Evolutionary conservation across 2,329 filamentous ascomycete species (phyloP).

Genomic region (Neocatenulostroma microsporum): DNA sequence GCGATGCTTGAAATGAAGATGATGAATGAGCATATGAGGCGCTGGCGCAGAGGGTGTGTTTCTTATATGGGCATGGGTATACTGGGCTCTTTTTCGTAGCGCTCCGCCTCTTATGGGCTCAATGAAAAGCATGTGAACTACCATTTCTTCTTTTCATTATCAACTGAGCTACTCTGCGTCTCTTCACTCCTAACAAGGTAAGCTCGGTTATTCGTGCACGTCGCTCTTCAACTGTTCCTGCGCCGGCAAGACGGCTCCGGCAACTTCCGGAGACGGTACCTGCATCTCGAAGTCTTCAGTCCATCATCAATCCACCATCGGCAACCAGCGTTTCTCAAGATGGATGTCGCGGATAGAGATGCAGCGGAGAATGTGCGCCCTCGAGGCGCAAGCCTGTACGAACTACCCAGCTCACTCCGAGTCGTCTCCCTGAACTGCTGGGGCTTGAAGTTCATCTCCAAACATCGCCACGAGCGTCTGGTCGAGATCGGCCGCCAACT

Average conservation of each 20-base stretch:
- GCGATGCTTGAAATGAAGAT: conserved; percentile 12
- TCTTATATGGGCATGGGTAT: background rate
- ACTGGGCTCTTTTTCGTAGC: background rate
- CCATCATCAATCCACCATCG: no score
- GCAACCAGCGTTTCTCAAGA: background rate
- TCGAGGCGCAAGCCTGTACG: background rate
- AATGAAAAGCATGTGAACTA: no score
- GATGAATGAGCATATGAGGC: conserved; percentile 8
- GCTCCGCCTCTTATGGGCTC: conserved; percentile 1
- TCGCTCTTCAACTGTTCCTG: background rate
- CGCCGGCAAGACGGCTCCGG: no score
- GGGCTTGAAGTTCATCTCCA: conserved; percentile 83
- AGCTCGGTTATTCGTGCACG: no score
- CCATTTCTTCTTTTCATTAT: no score
- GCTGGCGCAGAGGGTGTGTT: background rate
- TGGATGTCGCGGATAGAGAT: background rate
- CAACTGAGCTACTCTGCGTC: no score
- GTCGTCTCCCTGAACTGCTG: conserved; percentile 92
- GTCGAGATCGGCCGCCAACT: conserved; percentile 76
- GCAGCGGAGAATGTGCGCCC: background rate
- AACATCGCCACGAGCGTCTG: conserved; percentile 68
- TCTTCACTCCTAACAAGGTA: no score
- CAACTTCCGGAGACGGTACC: no score
- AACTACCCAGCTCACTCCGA: conserved; percentile 43
- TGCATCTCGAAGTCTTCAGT: no score